Evolutionary conservation across 139 green algal species (phyloP), one percentile per base, ranked within the genome.

Genomic region (Pseudopediastrum boryanum): DNA sequence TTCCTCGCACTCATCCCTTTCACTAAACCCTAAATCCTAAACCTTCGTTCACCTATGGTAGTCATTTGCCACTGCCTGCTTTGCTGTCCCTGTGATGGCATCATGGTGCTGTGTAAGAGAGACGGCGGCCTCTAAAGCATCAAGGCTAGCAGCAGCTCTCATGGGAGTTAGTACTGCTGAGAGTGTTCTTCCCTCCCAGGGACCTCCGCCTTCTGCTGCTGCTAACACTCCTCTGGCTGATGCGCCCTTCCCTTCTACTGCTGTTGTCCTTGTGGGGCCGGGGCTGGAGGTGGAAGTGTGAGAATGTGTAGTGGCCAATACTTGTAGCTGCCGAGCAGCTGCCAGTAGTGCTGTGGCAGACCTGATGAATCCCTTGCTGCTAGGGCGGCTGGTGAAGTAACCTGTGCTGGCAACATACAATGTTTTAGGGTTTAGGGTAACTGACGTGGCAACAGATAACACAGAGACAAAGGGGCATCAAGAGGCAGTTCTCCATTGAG

Each of bases 31-130:
- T n/a, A n/a, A n/a, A n/a, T n/a, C n/a, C n/a, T n/a, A n/a, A n/a
- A n/a, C n/a, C n/a, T n/a, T n/a, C 33, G 7, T 51, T 8, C n/a
- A 70, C 71, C 71, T 78, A 61, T 85, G 71, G 80, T 98, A 98
- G 78, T 98, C 94, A 67, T 93, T 81, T 10, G 89, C 86, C 50
- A 98, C 94, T 41, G 92, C 88, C 85, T 97, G 90, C 85, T 95
- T 97, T 8, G 83, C 87, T 19, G 94, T 98, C 66, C 94, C 94
- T 16, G 89, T 94, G 73, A 97, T 85, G 48, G 79, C 83, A 74
- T 98, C 94, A 78, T 98, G 94, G 81, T 98, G 94, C 87, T 97
- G 93, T 51, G 76, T 84, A 27, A 84, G 50, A 0, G 62, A 62
- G 35, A 77, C 83, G 21, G 80, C 63, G 48, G 54, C 68, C 41